Evolutionary conservation across 495 filamentous ascomycete genomes (phyloP), one percentile per base, ranked within the genome.

Genomic region (Annulohypoxylon nitens): DNA sequence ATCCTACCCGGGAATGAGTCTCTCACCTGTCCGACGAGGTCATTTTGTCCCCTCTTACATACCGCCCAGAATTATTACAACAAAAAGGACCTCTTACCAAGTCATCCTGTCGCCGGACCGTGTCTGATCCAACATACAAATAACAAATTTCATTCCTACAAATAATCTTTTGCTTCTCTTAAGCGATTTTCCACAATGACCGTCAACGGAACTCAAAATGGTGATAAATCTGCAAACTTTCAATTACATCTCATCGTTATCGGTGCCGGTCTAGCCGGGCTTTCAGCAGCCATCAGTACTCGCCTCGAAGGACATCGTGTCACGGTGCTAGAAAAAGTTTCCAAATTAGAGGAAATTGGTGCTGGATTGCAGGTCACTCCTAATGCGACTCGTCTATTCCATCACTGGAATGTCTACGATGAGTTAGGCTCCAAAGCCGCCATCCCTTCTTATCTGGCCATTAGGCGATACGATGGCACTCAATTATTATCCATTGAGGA

Each of bases 331-430:
- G 75, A 78, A 57, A 73, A 69, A 34, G 47, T 68, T 30, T 41
- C 61, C 10, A 69, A 67, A 30, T 36, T 76, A 25, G 70, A 63
- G 16, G 70, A 81, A 64, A 60, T 81, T 7, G 79, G 77, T 18
- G 86, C 87, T 7, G 87, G 88, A 0, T 78, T 89, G 0, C 88
- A 89, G 73, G 81, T 90, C 58, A 88, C 87, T 1, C 88, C 88
- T 3, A 90, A 90, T 73, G 84, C 85, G 18, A 85, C 83, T 2
- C 83, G 84, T 14, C 81, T 90, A 0, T 82, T 90, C 61, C 75
- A 82, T 25, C 76, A 83, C 74, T 91, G 89, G 87, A 79, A 84
- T 6, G 81, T 91, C 1, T 80, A 80, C 10, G 74, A 82, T 3
- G 78, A 78, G 6, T 70, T 90, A 18, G 77, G 81, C 70, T 78